A percentile compares a stretch with the other conserved stretches of the same genome.
Evolutionary conservation across 2,329 filamentous ascomycete genomes (phyloP).

Genomic region (Fusarium sp.): DNA sequence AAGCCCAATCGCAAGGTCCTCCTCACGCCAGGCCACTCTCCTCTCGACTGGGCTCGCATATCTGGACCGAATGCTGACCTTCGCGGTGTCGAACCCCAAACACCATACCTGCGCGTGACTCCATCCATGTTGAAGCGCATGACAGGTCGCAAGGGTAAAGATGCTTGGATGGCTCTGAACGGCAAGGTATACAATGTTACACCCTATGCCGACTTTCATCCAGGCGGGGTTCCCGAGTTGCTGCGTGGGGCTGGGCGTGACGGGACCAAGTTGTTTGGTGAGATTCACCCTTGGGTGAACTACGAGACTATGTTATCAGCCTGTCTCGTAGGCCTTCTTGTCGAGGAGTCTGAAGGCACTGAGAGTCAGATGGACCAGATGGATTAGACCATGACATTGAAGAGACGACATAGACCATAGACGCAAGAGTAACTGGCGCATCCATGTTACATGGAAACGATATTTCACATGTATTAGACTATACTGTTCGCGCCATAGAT

Average conservation of each 20-base stretch:
- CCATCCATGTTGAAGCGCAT: conserved; percentile 80
- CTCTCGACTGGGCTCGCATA: conserved; percentile 93
- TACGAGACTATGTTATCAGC: conserved; percentile 74
- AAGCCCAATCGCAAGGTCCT: conserved; percentile 76
- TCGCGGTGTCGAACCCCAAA: conserved; percentile 64
- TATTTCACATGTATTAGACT: conserved; percentile 7
- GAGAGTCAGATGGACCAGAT: conserved; percentile 65
- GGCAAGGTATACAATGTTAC: conserved; percentile 95
- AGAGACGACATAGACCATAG: background rate
- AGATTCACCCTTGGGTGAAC: conserved; percentile 77
- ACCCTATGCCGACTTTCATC: conserved; percentile 90
- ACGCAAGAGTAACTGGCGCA: background rate
- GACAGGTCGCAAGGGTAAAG: conserved; percentile 83
- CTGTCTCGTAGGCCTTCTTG: conserved; percentile 70
- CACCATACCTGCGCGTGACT: conserved; percentile 76
- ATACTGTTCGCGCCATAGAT: conserved; percentile 21
- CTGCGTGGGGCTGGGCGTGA: conserved; percentile 69
- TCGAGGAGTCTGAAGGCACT: conserved; percentile 61
- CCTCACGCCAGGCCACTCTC: conserved; percentile 90
- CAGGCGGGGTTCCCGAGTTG: conserved; percentile 82
- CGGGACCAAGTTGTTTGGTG: conserved; percentile 70
- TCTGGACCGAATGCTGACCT: conserved; percentile 71
- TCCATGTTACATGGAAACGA: background rate
- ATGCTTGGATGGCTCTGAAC: conserved; percentile 90
- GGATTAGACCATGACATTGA: conserved; percentile 56